These are phyloP conservation scores for Piper betle DNA, from an alignment of 164 flowering plant genomes.

Conservation along the genomic window DNA sequence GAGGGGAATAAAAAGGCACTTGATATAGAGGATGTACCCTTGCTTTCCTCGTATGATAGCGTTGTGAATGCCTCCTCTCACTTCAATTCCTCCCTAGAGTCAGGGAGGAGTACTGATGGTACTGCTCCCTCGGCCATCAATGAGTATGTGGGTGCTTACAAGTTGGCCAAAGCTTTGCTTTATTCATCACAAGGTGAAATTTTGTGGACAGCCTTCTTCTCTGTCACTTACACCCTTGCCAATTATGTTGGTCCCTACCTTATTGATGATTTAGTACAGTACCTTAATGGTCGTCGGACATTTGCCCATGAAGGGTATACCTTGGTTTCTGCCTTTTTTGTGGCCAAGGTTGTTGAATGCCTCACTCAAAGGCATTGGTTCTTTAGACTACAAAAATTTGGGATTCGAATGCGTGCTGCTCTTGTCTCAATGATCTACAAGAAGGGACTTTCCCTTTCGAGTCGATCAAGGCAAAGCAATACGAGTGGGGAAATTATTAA, in stretches of 20 bases:
- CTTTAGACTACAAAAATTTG: conserved; percentile 42
- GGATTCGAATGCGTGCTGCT: conserved; percentile 33
- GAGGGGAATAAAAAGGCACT: conserved; percentile 24
- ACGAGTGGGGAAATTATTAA: conserved; percentile 72
- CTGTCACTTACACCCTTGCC: conserved; percentile 27
- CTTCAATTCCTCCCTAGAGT: conserved; percentile 16
- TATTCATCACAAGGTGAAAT: conserved; percentile 30
- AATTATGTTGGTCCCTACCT: conserved; percentile 71
- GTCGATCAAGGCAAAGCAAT: conserved; percentile 46
- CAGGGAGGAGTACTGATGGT: conserved; percentile 2
- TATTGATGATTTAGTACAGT: conserved; percentile 58
- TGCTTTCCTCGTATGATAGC: conserved; percentile 15
- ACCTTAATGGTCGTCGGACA: conserved; percentile 32
- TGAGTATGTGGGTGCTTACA: conserved; percentile 23
- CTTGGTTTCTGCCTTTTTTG: conserved; percentile 38
- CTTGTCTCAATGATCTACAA: conserved; percentile 38
- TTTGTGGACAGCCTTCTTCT: conserved; percentile 24
- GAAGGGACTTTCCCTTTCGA: conserved; percentile 52
- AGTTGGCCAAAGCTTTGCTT: conserved; percentile 38
- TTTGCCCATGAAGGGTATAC: conserved; percentile 38
- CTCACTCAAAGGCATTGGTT: conserved; percentile 46
- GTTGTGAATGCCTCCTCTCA: conserved; percentile 17
- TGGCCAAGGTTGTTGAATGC: conserved; percentile 57
- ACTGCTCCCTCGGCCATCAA: background rate
- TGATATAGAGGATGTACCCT: conserved; percentile 40